Base-by-base conservation (phyloP, 768 basidiomycete genomes). In the Psilocybe azurescens region DNA sequence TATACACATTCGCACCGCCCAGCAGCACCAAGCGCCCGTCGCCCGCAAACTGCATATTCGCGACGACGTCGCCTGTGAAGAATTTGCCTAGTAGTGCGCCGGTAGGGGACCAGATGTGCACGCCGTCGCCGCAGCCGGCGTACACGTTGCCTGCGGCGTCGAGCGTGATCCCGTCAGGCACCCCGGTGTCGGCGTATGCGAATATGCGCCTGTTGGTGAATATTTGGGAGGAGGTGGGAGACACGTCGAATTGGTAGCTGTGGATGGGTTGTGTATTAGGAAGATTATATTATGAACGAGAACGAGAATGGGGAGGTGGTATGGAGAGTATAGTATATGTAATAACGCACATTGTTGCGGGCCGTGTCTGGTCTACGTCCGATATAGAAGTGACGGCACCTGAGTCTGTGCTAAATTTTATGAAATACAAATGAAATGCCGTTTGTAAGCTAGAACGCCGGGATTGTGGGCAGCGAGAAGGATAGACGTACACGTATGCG, bases 181-280 rank as follows among this genome's bases (percentile, higher is more conserved):
- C 9, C 4, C 89, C 89, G 14, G 87, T 75, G 62, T 90, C 89
- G 5, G 74, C 67, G 63, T 84, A 90, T 0, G 89, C 88, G 63
- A 91, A 88, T 10, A 89, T 80, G 6, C 88, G 81, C 14, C 87
- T 82, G 67, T 90, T 67, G 48, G 52, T 71, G 69, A 90, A 87
- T 5, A 78, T 70, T 38, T 85, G 80, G n/a, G n/a, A n/a, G 0
- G 83, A 84, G 33, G 64, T 75, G 5, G 80, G 72, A 66, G 89
- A 83, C 5, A 92, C 86, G 66, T 92, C 89, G 65, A 82, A 92
- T 7, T 82, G 83, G 65, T 91, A 91, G 44, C 89, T 91, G 9
- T 33, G 64, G 9, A 5, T 28, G 14, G 24, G 6, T n/a, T n/a
- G n/a, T n/a, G n/a, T n/a, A n/a, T n/a, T n/a, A n/a, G n/a, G n/a